phyloP scores from a whole-genome alignment of 371 early-diverging fungal genomes.

The Chytridium lagenaria region DNA sequence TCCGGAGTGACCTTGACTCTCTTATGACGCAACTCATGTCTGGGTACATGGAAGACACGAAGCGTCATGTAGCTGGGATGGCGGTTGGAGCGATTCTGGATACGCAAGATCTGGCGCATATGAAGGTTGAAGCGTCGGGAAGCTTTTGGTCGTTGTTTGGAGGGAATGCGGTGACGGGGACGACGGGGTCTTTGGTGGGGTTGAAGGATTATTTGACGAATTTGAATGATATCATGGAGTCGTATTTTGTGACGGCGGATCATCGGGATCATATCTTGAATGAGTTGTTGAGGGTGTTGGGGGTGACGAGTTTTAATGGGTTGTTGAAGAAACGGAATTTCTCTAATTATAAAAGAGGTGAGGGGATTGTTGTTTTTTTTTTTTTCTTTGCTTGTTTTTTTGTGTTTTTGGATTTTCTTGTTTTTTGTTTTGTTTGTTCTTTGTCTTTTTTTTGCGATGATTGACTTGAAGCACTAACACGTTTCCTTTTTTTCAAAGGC shows the following conservation, averaged over 20 bases:
- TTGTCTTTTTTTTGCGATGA: too few species aligned
- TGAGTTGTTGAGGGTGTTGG: constrained; percentile 85
- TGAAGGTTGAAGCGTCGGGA: constrained; percentile 12
- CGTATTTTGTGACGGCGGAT: constrained; percentile 16
- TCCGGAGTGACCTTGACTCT: constrained; percentile 22
- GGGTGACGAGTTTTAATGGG: constrained; percentile 93
- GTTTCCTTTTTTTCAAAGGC: too few species aligned
- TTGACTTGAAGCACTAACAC: too few species aligned
- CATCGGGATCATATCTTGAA: constrained; percentile 15
- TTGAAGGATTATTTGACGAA: constrained; percentile 22
- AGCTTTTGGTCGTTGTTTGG: constrained; percentile 8
- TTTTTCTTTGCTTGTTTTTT: neutral
- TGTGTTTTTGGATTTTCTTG: too few species aligned
- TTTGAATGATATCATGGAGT: constrained; percentile 17
- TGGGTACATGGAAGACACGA: constrained; percentile 16
- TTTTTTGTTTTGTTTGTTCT: too few species aligned
- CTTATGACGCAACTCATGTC: constrained; percentile 24
- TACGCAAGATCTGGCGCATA: constrained; percentile 36
- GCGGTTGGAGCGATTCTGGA: constrained; percentile 28
- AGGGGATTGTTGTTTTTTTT: constrained; percentile 47
- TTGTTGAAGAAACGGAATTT: constrained; percentile 82
- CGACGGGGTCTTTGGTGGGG: neutral
- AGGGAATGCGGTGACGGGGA: neutral
- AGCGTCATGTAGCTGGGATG: constrained; percentile 22
- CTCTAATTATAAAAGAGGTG: constrained; percentile 67